Percentiles rank a stretch among this genome's conserved stretches.
phyloP scores from a whole-genome alignment of 768 basidiomycete genomes.

The Multifurca ochricompacta region DNA sequence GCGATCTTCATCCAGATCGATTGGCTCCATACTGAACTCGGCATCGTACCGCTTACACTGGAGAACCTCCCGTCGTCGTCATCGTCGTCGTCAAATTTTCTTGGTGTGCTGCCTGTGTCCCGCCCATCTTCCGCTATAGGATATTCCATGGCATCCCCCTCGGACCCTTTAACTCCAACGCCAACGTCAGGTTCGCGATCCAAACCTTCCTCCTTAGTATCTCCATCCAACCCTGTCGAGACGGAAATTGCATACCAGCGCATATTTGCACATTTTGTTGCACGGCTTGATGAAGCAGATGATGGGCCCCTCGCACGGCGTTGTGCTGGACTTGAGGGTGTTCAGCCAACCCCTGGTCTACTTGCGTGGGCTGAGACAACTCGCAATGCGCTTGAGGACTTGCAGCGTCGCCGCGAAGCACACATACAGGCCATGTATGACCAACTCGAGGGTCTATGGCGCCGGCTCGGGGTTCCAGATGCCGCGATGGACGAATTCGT shows the following conservation, averaged over 20 bases:
- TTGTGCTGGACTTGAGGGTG: conserved; percentile 52
- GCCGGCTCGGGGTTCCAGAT: conserved; percentile 72
- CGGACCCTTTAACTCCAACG: conserved; percentile 23
- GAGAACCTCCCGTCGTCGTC: conserved; percentile 35
- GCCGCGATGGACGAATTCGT: conserved; percentile 88
- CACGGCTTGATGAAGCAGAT: conserved; percentile 17
- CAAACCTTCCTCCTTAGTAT: conserved; percentile 22
- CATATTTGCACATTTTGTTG: conserved; percentile 17
- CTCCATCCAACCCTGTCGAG: conserved; percentile 15
- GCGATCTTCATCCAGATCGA: conserved; percentile 67
- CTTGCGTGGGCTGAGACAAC: conserved; percentile 60
- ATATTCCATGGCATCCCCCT: conserved; percentile 18
- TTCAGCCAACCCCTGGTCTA: conserved; percentile 73
- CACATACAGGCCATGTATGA: conserved; percentile 94
- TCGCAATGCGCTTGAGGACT: conserved; percentile 54
- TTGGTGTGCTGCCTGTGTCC: conserved; percentile 25
- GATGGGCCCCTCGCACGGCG: conserved; percentile 26
- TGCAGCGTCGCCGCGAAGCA: conserved; percentile 66
- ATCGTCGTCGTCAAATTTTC: conserved; percentile 27
- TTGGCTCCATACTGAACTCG: conserved; percentile 77
- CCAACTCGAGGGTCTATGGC: conserved; percentile 87
- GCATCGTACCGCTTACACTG: conserved; percentile 52
- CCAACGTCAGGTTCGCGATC: conserved; percentile 32
- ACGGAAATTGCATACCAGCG: conserved; percentile 12
- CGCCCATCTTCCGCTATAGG: conserved; percentile 29